Evolutionary conservation across 2,329 filamentous ascomycete species (phyloP).

Genomic region (Trichoderma pleuroti): DNA sequence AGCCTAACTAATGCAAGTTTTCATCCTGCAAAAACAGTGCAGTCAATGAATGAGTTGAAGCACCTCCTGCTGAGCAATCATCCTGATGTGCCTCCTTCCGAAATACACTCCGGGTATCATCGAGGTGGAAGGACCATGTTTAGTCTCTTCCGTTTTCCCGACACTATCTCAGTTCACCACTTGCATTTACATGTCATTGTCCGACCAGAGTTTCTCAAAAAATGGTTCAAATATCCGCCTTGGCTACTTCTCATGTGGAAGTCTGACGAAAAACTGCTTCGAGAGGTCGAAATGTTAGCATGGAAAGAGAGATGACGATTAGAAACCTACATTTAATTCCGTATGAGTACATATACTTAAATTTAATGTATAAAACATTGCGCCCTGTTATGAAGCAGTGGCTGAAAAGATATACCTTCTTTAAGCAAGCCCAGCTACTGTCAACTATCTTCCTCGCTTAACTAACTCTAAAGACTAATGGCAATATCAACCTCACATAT

Average conservation of each 20-base stretch:
- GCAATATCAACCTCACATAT: background rate
- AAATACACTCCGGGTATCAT: conserved; percentile 6
- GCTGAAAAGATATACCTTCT: background rate
- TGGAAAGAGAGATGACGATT: background rate
- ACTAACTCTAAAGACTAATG: background rate
- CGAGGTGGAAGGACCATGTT: background rate
- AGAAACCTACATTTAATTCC: background rate
- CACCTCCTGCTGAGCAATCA: background rate
- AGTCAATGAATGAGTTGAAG: background rate
- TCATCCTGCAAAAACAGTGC: background rate
- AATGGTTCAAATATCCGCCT: conserved; percentile 15
- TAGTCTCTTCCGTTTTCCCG: background rate
- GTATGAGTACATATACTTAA: background rate
- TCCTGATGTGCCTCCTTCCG: background rate
- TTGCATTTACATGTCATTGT: conserved; percentile 20
- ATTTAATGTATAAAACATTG: background rate
- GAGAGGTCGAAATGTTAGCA: conserved; percentile 22
- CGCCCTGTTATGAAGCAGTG: background rate
- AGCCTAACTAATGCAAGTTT: background rate
- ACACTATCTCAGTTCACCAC: conserved; percentile 19
- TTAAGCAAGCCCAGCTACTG: background rate
- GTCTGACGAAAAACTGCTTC: conserved; percentile 11
- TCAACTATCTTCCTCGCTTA: background rate
- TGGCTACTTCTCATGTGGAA: conserved; percentile 20
- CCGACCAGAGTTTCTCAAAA: background rate